Base-by-base conservation (phyloP, 768 basidiomycete genomes). In the Hypsizygus marmoreus region DNA sequence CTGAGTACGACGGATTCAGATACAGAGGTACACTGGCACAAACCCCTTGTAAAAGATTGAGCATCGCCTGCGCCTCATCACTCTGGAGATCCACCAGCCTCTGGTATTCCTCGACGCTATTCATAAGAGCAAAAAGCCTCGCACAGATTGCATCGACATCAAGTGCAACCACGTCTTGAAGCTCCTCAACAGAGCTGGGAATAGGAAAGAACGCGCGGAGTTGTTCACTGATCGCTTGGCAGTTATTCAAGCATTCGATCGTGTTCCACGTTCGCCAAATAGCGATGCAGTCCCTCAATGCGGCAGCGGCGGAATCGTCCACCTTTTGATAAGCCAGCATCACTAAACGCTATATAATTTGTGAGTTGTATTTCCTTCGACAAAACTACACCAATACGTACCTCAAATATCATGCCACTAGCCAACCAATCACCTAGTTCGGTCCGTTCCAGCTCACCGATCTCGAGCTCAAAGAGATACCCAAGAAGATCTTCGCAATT, bases 11-110 rank as follows among this genome's bases (percentile, higher is more conserved):
- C 10, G 26, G 16, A 24, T 8, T 2, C 25, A 14, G 14, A 14
- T 26, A 9, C 24, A 32, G 3, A 20, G 16, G 22, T 23, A 40
- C 14, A 24, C 4, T 3, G 12, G 16, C n/a, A 19, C 49, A 11
- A 6, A 54, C 53, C 37, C 19, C 30, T 33, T 54, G 53, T 22
- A 54, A 29, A 16, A 54, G 30, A 17, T 54, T 41, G 6, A 54
- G 48, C 24, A 54, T 45, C 9, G 53, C 24, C 10, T 44, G 45
- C 13, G 47, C 51, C 16, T 45, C 33, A 17, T 19, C 38, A 7
- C 47, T 47, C 17, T 28, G 41, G 24, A 44, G 33, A 23, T 31
- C 28, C 25, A 49, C 26, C n/a, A 53, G 6, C 7, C 23, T 40
- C 9, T 19, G 23, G 17, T 45, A 49, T 3, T 34, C 16, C 9